Evolutionary conservation across 2,329 filamentous ascomycete genomes (phyloP), one percentile per base, ranked within the genome.

Genomic region (Penicillium concentricum): DNA sequence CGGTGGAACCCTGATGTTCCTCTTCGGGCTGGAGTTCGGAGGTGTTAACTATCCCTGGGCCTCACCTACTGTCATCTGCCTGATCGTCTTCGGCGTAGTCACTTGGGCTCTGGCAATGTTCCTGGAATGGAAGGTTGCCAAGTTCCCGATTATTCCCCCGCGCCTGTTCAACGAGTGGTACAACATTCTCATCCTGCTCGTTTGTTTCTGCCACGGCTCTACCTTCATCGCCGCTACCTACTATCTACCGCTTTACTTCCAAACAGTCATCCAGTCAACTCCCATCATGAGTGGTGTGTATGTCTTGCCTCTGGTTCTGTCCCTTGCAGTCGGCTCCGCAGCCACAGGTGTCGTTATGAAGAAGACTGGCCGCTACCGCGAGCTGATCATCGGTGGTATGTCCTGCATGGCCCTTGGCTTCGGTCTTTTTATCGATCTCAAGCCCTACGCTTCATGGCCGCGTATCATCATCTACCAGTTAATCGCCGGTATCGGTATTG

Each of bases 191-290:
- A 79, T 85, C 3, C 84, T 92, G 15, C 73, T 76, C 3, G 79
- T 89, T 42, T 87, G 86, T 63, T 91, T 91, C 75, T 81, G 84
- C 60, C 90, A 96, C 71, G 87, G 87, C 43, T 83, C 87, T 63
- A 85, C 89, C 61, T 93, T 93, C 78, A 91, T 93, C 67, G 84
- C 87, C 0, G 85, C 84, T 30, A 85, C 84, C 60, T 95, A 93
- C 79, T 95, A 89, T 76, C 80, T 95, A 5, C 91, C 91, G 0
- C 81, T 96, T 2, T 96, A 95, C 78, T 93, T 92, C 75, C 91
- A 95, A 74, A 83, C 87, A 50, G 86, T 90, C 50, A 80, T 90
- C 42, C 82, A 88, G 48, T 85, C 85, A 2, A 81, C 82, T 0
- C 87, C 90, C 0, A 82, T 92, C 35, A 76, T 88, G 30, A 89